Conservation (phyloP, 2,329 filamentous ascomycete genomes). For the Cadophora sp. region DNA sequence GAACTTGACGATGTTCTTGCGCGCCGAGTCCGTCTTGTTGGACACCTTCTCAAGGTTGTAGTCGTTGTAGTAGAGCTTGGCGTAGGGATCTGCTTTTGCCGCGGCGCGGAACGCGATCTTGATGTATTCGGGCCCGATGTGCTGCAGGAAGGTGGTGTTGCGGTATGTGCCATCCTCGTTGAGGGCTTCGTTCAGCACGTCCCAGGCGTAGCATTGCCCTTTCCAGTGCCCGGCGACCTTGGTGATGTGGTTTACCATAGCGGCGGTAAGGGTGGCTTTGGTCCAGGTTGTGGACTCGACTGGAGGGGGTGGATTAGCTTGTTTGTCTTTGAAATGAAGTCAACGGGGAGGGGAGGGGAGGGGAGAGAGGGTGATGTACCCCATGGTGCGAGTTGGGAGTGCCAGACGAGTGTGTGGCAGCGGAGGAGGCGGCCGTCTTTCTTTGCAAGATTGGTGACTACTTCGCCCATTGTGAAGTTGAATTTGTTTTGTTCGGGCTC, state of each 20-base stretch:
- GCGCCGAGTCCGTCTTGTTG: slow-evolving; percentile 53
- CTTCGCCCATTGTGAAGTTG: slow-evolving; percentile 63
- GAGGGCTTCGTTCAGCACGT: slow-evolving; percentile 70
- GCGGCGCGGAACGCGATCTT: slow-evolving; percentile 63
- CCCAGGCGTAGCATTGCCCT: slow-evolving; percentile 65
- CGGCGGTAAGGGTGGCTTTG: slow-evolving; percentile 58
- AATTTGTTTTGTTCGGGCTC: slow-evolving; percentile 64
- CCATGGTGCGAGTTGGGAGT: slow-evolving; percentile 61
- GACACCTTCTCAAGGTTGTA: slow-evolving; percentile 65
- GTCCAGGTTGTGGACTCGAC: slow-evolving; percentile 56
- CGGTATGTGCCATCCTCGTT: slow-evolving; percentile 62
- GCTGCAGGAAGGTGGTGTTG: slow-evolving; percentile 58
- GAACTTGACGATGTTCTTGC: slow-evolving; percentile 52
- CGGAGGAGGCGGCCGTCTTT: slow-evolving; percentile 59
- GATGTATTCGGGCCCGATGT: slow-evolving; percentile 63
- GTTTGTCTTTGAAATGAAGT: neutral
- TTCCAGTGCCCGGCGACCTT: slow-evolving; percentile 63
- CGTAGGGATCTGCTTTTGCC: slow-evolving; percentile 57
- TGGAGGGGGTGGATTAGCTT: neutral
- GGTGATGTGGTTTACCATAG: slow-evolving; percentile 65
- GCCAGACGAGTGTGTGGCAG: slow-evolving; percentile 66
- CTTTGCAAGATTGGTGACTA: slow-evolving; percentile 55
- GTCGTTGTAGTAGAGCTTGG: slow-evolving; percentile 69
- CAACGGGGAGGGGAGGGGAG: too few species aligned
- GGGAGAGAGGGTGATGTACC: slow-evolving; percentile 43